Conservation (phyloP, 2,329 filamentous ascomycete genomes). For the Pezizomycotina sp. region DNA sequence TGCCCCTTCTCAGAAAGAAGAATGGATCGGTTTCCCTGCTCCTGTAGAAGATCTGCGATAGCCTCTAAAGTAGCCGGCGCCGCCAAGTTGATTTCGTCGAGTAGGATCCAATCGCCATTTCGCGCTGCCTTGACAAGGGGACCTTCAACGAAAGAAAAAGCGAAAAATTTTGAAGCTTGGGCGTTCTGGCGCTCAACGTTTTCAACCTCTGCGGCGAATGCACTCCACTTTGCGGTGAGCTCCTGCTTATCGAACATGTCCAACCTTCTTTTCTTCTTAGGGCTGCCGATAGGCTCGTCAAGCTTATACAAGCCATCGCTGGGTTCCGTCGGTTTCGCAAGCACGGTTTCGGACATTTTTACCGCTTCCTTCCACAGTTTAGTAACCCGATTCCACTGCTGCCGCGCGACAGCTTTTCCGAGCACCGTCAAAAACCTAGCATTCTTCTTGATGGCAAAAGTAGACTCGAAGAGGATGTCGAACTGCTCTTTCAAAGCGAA, state of each 20-base stretch:
- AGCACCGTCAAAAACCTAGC: slow-evolving; percentile 70
- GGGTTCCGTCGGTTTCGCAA: slow-evolving; percentile 39
- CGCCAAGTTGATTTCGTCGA: slow-evolving; percentile 94
- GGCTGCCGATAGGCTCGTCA: slow-evolving; percentile 37
- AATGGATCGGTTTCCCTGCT: slow-evolving; percentile 62
- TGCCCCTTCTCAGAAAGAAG: slow-evolving; percentile 85
- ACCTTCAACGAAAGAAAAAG: slow-evolving; percentile 85
- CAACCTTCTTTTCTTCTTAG: slow-evolving; percentile 46
- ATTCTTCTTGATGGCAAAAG: slow-evolving; percentile 78
- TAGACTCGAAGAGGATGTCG: slow-evolving; percentile 70
- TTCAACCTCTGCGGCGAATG: slow-evolving; percentile 52
- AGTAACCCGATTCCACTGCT: slow-evolving; percentile 73
- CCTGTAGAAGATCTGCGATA: slow-evolving; percentile 69
- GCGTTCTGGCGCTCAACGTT: slow-evolving; percentile 37
- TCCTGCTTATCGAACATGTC: slow-evolving; percentile 36
- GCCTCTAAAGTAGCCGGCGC: slow-evolving; percentile 89
- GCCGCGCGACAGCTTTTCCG: slow-evolving; percentile 59
- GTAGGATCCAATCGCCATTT: slow-evolving; percentile 89
- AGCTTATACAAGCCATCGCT: slow-evolving; percentile 29
- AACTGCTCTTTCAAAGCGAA: slow-evolving; percentile 89
- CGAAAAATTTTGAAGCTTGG: slow-evolving; percentile 36
- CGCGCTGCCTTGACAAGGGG: slow-evolving; percentile 91
- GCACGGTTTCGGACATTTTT: slow-evolving; percentile 62
- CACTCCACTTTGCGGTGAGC: slow-evolving; percentile 60
- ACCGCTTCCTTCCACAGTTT: slow-evolving; percentile 80